These are phyloP conservation scores for Cladosporium sp. DNA, from an alignment of 2,329 filamentous ascomycete genomes.

Conservation along the genomic window DNA sequence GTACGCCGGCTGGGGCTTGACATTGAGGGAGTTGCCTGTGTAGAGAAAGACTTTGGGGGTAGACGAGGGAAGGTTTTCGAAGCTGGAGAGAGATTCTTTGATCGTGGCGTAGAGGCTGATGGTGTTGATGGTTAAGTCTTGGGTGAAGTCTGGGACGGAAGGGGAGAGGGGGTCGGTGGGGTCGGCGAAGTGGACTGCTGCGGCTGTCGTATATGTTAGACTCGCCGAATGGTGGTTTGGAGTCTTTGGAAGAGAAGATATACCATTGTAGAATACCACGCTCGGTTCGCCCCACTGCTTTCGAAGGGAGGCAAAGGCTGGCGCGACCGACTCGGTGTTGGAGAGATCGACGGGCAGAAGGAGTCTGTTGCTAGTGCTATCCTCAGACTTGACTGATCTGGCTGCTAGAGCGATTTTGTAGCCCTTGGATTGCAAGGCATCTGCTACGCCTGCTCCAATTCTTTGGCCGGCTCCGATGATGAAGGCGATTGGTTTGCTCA, in stretches of 20 bases:
- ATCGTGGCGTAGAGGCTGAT: slow-evolving; percentile 42
- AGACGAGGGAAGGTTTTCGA: slow-evolving; percentile 24
- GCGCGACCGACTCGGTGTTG: slow-evolving; percentile 37
- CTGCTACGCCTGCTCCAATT: slow-evolving; percentile 41
- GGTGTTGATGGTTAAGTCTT: slow-evolving; percentile 41
- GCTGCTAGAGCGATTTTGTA: slow-evolving; percentile 47
- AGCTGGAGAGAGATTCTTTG: slow-evolving; percentile 39
- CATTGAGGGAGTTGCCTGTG: slow-evolving; percentile 45
- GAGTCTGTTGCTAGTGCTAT: slow-evolving; percentile 13
- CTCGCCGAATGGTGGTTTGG: no score
- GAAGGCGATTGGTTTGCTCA: slow-evolving; percentile 34
- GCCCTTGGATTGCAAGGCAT: slow-evolving; percentile 43
- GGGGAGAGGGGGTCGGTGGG: slow-evolving; percentile 32
- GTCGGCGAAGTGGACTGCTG: slow-evolving; percentile 24
- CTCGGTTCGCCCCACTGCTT: slow-evolving; percentile 39
- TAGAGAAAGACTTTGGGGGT: slow-evolving; percentile 41
- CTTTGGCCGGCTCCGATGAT: slow-evolving; percentile 49
- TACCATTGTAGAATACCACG: slow-evolving; percentile 49
- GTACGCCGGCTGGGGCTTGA: slow-evolving; percentile 27
- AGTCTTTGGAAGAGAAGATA: background rate
- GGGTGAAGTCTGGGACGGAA: slow-evolving; percentile 6
- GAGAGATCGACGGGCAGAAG: slow-evolving; percentile 37
- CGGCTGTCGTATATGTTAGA: background rate
- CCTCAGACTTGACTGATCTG: slow-evolving; percentile 35
- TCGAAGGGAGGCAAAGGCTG: slow-evolving; percentile 43